Conservation (phyloP, 805 yeast genomes). For the Zygoascus ofunaensis region DNA sequence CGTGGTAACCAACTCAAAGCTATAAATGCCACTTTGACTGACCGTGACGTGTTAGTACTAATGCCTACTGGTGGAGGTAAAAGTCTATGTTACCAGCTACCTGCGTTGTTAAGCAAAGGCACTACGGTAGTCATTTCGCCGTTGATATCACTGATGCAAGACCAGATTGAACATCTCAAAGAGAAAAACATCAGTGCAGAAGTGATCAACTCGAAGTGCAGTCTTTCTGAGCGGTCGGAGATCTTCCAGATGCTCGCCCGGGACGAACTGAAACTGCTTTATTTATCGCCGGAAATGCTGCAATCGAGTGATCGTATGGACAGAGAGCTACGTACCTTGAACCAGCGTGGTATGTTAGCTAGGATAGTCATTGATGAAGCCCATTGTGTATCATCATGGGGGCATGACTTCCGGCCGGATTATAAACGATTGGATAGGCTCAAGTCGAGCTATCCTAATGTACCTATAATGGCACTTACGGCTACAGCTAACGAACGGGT, state of each 20-base stretch:
- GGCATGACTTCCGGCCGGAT: conserved; percentile 96
- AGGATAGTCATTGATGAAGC: conserved; percentile 94
- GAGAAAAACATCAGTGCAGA: conserved; percentile 67
- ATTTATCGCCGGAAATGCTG: conserved; percentile 92
- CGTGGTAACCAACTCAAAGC: conserved; percentile 84
- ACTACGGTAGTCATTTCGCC: conserved; percentile 92
- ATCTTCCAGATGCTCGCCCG: conserved; percentile 52
- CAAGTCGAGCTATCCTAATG: conserved; percentile 60
- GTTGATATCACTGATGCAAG: conserved; percentile 92
- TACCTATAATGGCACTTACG: conserved; percentile 92
- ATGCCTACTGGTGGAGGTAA: conserved; percentile 99
- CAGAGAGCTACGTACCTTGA: conserved; percentile 48
- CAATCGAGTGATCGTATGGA: conserved; percentile 63
- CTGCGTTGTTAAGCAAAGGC: conserved; percentile 75
- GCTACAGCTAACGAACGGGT: conserved; percentile 96
- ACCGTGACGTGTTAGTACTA: conserved; percentile 83
- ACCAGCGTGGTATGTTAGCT: conserved; percentile 53
- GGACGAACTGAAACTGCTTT: conserved; percentile 67
- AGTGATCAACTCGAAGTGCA: conserved; percentile 74
- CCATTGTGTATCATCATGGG: conserved; percentile 98
- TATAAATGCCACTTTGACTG: conserved; percentile 59
- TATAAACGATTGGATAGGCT: conserved; percentile 73
- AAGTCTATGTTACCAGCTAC: conserved; percentile 89
- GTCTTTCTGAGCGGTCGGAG: conserved; percentile 51
- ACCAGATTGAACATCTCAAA: conserved; percentile 78